Evolutionary conservation across 2,329 filamentous ascomycete genomes (phyloP).

Genomic region (Reticulascus tulasneorum): DNA sequence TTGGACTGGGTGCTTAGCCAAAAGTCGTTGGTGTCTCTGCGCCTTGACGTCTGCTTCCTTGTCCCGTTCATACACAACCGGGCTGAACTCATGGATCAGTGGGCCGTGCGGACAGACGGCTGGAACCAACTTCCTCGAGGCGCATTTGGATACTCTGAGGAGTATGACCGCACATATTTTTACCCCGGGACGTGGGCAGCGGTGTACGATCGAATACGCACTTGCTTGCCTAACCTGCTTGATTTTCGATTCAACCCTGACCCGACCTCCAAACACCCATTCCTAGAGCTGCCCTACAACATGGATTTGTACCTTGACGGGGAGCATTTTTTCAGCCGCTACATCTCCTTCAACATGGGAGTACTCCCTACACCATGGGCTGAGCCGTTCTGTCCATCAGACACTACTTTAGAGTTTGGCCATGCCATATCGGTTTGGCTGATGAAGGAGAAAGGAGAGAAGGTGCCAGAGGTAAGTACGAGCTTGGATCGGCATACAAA

Average conservation of each 20-base stretch:
- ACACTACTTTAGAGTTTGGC: too few species aligned
- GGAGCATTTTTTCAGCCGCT: too few species aligned
- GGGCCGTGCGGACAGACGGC: slow-evolving; percentile 1
- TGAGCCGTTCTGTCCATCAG: too few species aligned
- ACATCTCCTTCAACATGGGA: too few species aligned
- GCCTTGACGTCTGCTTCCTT: slow-evolving; percentile 12
- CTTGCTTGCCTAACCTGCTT: slow-evolving; percentile 8
- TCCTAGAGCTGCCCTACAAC: too few species aligned
- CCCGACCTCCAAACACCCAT: too few species aligned
- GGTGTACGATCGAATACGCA: slow-evolving; percentile 16
- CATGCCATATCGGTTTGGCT: too few species aligned
- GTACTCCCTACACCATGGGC: too few species aligned
- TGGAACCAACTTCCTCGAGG: slow-evolving; percentile 10
- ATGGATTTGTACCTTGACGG: too few species aligned
- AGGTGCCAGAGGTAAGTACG: too few species aligned
- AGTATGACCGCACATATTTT: slow-evolving; percentile 1
- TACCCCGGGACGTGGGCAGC: slow-evolving; percentile 16
- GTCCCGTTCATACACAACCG: slow-evolving; percentile 5
- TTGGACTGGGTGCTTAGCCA: slow-evolving; percentile 20
- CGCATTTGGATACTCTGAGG: neutral
- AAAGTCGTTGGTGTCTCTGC: slow-evolving; percentile 5
- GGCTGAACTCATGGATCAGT: neutral
- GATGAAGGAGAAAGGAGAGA: too few species aligned
- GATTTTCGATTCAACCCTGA: slow-evolving; percentile 15
- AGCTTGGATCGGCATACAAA: too few species aligned